A percentile compares a stretch with the other conserved stretches of the same genome.
phyloP scores from a whole-genome alignment of 352 stramenopile species.

The Phytophthora kernoviae region DNA sequence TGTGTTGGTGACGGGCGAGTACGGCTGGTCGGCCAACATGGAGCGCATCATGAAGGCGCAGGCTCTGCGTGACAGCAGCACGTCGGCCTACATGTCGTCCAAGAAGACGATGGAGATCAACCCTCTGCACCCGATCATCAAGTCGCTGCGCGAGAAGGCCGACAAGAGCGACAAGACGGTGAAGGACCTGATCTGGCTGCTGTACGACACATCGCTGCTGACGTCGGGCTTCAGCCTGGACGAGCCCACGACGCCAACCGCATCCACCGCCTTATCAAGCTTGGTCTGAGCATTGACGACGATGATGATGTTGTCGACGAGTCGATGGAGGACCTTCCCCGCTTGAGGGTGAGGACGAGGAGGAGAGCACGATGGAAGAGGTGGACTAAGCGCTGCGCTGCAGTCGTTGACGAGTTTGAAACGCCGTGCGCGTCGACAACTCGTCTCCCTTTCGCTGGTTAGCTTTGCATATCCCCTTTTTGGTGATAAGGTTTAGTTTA shows the following conservation, averaged over 20 bases:
- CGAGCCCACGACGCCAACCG: slow-evolving; percentile 98
- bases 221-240: slow-evolving; percentile 99
- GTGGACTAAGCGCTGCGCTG: slow-evolving; percentile 92
- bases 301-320: slow-evolving; percentile 95
- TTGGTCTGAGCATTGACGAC: slow-evolving; percentile 98
- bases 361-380: slow-evolving; percentile 98
- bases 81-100: slow-evolving; percentile 98
- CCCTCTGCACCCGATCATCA: slow-evolving; percentile 98
- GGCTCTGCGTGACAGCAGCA: slow-evolving; percentile 97
- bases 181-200: slow-evolving; percentile 99
- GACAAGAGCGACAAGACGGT: slow-evolving; percentile 99
- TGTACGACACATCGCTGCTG: slow-evolving; percentile 99
- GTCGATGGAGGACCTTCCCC: slow-evolving; percentile 96
- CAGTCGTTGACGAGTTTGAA: slow-evolving; percentile 11
- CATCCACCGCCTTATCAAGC: slow-evolving; percentile 99
- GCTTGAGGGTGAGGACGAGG: slow-evolving; percentile 95
- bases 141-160: slow-evolving; percentile 97
- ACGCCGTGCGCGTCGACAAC: slow-evolving; percentile 4
- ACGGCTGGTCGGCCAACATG: slow-evolving; percentile 99
- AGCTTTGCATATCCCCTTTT: slow-evolving; percentile 34
- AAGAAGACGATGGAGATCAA: slow-evolving; percentile 99
- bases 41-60: slow-evolving; percentile 99
- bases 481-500: slow-evolving; percentile 48
- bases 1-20: slow-evolving; percentile 99
- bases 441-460: slow-evolving; percentile 17